Conservation (phyloP, 2,329 filamentous ascomycete species). For the Paraconiothyrium sp. region DNA sequence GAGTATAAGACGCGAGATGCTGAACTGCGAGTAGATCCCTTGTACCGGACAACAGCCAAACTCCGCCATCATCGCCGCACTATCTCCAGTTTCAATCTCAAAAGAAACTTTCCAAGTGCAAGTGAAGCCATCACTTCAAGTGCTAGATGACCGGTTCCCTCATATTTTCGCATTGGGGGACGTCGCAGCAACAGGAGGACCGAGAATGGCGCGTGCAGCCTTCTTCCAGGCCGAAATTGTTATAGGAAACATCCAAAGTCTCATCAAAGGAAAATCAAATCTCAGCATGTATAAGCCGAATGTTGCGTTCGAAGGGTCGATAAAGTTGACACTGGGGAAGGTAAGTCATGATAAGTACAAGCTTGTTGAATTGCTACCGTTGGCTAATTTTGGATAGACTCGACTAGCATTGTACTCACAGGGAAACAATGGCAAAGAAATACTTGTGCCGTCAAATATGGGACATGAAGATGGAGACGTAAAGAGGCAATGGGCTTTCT, state of each 20-base stretch:
- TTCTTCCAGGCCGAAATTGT: conserved; percentile 63
- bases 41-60: conserved; percentile 69
- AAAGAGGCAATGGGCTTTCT: conserved; percentile 21
- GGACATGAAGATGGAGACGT: conserved; percentile 19
- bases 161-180: conserved; percentile 73
- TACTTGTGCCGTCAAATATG: conserved; percentile 13
- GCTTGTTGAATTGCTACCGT: no score
- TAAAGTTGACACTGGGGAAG: conserved; percentile 33
- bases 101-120: conserved; percentile 59
- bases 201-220: conserved; percentile 65
- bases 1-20: neutral
- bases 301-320: conserved; percentile 25
- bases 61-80: conserved; percentile 58
- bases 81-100: conserved; percentile 58
- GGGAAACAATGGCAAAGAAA: conserved; percentile 18
- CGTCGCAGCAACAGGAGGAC: conserved; percentile 63
- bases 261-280: conserved; percentile 43
- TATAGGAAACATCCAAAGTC: conserved; percentile 63
- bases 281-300: conserved; percentile 23
- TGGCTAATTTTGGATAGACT: neutral
- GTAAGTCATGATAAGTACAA: conserved; percentile 12
- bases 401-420: conserved; percentile 12
- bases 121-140: conserved; percentile 66
- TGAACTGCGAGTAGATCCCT: conserved; percentile 57
- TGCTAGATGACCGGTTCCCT: conserved; percentile 57